Evolutionary conservation across 2,329 filamentous ascomycete genomes (phyloP), one percentile per base, ranked within the genome.

Genomic region (Alternaria hordeiaustralica): DNA sequence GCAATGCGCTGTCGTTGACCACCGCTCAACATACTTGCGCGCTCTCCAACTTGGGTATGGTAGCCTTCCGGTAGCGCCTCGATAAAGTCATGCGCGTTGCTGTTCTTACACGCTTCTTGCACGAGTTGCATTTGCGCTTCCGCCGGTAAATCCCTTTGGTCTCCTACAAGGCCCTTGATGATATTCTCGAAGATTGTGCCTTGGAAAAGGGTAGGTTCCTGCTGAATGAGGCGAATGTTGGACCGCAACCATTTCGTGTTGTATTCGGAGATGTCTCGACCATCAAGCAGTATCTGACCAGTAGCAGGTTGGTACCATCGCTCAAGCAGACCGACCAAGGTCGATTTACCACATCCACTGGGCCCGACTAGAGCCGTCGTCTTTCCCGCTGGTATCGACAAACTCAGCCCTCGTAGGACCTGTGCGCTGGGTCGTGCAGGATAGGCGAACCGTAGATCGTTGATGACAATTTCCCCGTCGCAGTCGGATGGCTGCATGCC

Each of bases 1-100:
- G 94, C 94, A 75, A 98, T 96, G 70, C 95, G 92, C 81, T 98
- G 95, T 80, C 97, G 97, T 81, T 98, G 96, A 26, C 95, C 96
- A 78, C 95, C 96, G 58, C 49, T 51, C 18, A 51, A 23, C 49
- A 51, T 51, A 8, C 49, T 51, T 51, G 49, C 49, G 20, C 49
- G 49, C 18, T 51, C 49, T 51, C 49, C 49, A 10, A 51, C 49
- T 51, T 51, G 49, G 18, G 49, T 51, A 15, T 51, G 49, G 10
- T 51, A 51, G 28, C 49, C 49, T 51, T 51, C 4, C 18, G 49
- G 49, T 7, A 51, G 49, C 20, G 49, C 18, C 18, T 51, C 49
- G 18, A 51, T 51, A 5, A 51, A 51, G 18, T 51, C 49, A 51
- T 51, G 49, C 8, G 49, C 49, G 4, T 51, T 51, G 28, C 49